Evolutionary conservation across 306 rosid species (phyloP).

Genomic region (Purshia tridentata): DNA sequence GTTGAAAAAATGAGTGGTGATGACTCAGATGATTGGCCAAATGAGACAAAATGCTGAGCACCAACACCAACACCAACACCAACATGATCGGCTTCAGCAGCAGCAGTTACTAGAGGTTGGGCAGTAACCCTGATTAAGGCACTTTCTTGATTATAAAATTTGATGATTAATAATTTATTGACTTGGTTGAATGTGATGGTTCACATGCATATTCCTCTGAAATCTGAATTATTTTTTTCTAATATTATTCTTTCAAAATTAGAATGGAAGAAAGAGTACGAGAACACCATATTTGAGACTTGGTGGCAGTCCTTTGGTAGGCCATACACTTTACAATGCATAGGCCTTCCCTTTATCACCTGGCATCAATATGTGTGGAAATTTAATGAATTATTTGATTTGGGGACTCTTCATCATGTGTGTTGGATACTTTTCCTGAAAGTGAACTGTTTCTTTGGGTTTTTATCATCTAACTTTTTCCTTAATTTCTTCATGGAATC

Average conservation of each 20-base stretch:
- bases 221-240: slow-evolving; percentile 13
- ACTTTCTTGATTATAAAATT: slow-evolving; percentile 13
- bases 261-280: slow-evolving; percentile 41
- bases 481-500: slow-evolving; percentile 21
- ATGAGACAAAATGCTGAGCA: slow-evolving; percentile 20
- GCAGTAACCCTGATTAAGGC: slow-evolving; percentile 19
- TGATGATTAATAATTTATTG: neutral
- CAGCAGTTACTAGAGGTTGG: slow-evolving; percentile 32
- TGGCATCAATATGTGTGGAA: neutral
- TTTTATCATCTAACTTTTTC: slow-evolving; percentile 14
- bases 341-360: neutral
- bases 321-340: slow-evolving; percentile 14
- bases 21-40: slow-evolving; percentile 30
- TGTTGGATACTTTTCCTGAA: slow-evolving; percentile 23
- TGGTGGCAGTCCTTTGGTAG: slow-evolving; percentile 34
- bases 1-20: slow-evolving; percentile 8
- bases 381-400: neutral
- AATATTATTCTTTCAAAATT: slow-evolving; percentile 5
- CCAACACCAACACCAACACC: slow-evolving; percentile 27
- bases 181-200: slow-evolving; percentile 7
- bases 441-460: slow-evolving; percentile 9
- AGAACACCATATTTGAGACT: slow-evolving; percentile 15
- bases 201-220: neutral
- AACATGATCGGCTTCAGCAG: slow-evolving; percentile 30
- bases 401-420: neutral